A percentile compares a stretch with the other conserved stretches of the same genome.
phyloP scores from a whole-genome alignment of 495 filamentous ascomycete species.

The Pyrenopolyporus hunteri region DNA sequence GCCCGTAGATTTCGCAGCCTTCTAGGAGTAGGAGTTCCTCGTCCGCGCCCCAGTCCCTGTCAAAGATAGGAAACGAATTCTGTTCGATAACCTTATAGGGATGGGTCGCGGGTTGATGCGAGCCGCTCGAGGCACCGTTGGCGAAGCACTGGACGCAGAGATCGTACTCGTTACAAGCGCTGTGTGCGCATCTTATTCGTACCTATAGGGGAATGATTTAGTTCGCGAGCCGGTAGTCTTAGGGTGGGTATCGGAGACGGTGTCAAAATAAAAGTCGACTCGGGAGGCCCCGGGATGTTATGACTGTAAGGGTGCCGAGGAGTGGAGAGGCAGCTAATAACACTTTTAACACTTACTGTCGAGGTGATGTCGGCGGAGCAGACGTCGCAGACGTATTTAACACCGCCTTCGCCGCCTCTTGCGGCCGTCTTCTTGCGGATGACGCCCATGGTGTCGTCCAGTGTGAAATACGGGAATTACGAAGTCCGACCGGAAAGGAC shows the following conservation, averaged over 20 bases:
- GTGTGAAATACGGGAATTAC: conserved; percentile 27
- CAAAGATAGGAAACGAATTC: conserved; percentile 95
- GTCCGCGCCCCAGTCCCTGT: conserved; percentile 94
- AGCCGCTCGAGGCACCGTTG: conserved; percentile 72
- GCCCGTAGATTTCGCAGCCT: conserved; percentile 95
- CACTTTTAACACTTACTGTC: conserved; percentile 62
- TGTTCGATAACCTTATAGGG: conserved; percentile 94
- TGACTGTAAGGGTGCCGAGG: not conserved
- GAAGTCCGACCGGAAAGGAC: conserved; percentile 27
- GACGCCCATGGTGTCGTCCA: conserved; percentile 74
- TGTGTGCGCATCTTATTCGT: conserved; percentile 87
- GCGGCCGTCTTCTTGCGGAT: conserved; percentile 94
- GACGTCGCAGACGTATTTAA: conserved; percentile 94
- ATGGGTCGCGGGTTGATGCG: conserved; percentile 85
- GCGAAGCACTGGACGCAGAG: conserved; percentile 96
- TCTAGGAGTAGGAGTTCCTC: conserved; percentile 92
- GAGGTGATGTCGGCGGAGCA: conserved; percentile 95
- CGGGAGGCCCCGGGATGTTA: too few relatives aligned
- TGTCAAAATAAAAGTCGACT: not conserved
- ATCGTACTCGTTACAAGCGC: conserved; percentile 88
- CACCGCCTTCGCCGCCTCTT: conserved; percentile 86
- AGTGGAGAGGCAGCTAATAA: not conserved
- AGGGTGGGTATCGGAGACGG: not conserved
- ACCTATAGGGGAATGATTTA: conserved; percentile 60
- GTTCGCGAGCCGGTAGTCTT: conserved; percentile 21